Conservation (phyloP, 2,329 filamentous ascomycete species). For the Myriosclerotinia duriaeana region DNA sequence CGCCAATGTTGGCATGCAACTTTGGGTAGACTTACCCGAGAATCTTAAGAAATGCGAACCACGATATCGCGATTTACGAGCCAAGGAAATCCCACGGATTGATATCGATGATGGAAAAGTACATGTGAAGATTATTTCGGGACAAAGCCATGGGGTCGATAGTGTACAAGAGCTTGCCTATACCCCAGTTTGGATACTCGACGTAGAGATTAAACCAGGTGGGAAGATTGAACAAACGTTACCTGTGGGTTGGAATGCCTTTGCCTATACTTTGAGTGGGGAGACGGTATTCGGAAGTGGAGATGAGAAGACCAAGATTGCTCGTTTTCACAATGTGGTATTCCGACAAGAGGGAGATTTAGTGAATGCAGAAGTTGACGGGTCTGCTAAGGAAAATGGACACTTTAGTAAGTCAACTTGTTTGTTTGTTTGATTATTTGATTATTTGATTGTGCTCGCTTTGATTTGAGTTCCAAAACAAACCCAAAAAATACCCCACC, state of each 20-base stretch:
- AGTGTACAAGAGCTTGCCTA: constrained; percentile 88
- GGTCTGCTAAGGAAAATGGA: constrained; percentile 56
- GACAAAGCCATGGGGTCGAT: constrained; percentile 79
- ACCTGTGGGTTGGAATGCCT: constrained; percentile 83
- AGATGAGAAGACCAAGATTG: constrained; percentile 53
- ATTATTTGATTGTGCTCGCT: neutral
- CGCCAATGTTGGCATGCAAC: constrained; percentile 82
- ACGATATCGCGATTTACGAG: constrained; percentile 81
- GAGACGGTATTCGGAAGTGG: constrained; percentile 61
- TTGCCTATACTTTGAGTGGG: constrained; percentile 82
- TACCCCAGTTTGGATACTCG: constrained; percentile 94
- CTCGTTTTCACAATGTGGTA: constrained; percentile 82
- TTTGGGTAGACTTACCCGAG: constrained; percentile 90
- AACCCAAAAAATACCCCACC: neutral
- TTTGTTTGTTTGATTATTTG: neutral
- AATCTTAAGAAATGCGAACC: constrained; percentile 86
- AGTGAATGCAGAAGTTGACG: constrained; percentile 68
- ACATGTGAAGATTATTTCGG: constrained; percentile 85
- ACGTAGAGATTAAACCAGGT: constrained; percentile 77
- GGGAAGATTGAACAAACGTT: constrained; percentile 73
- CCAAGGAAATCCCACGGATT: constrained; percentile 75
- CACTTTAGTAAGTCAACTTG: constrained; percentile 43
- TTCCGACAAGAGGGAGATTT: constrained; percentile 79
- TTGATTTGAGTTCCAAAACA: neutral
- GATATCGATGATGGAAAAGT: constrained; percentile 71